These are phyloP conservation scores for Borovskyia barvae DNA, from an alignment of 208 protist genomes.

Conservation along the genomic window DNA sequence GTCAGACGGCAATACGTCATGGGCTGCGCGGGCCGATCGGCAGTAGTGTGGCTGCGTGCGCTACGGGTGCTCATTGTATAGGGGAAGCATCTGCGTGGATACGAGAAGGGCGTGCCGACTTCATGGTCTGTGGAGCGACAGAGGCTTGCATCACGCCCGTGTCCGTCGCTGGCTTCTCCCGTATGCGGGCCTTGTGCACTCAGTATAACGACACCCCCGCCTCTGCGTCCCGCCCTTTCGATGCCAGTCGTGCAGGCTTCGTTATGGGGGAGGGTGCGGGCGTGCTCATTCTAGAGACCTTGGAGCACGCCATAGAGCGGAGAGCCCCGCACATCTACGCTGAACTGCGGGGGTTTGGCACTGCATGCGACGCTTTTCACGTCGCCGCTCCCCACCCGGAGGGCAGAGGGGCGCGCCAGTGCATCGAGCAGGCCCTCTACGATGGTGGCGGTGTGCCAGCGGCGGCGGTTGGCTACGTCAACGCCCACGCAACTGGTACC, in stretches of 20 bases:
- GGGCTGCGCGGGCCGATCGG: conserved; percentile 91
- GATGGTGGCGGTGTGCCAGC: conserved; percentile 54
- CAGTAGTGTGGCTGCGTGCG: conserved; percentile 94
- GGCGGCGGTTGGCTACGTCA: conserved; percentile 90
- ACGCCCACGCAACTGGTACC: conserved; percentile 98
- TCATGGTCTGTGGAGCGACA: conserved; percentile 92
- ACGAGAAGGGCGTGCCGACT: conserved; percentile 71
- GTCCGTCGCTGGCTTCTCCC: conserved; percentile 92
- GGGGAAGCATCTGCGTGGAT: conserved; percentile 93
- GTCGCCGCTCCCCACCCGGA: conserved; percentile 92
- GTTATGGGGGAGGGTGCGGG: conserved; percentile 97
- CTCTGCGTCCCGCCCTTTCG: conserved; percentile 95
- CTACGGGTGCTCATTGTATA: conserved; percentile 97
- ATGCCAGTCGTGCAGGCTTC: conserved; percentile 91
- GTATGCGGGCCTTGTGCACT: conserved; percentile 91
- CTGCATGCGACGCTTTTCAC: conserved; percentile 93
- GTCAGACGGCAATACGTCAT: conserved; percentile 88
- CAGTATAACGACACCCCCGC: conserved; percentile 87
- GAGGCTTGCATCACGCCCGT: conserved; percentile 94
- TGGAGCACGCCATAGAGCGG: conserved; percentile 82
- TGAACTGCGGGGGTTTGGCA: conserved; percentile 90
- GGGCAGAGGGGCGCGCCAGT: conserved; percentile 83
- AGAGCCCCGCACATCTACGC: conserved; percentile 76
- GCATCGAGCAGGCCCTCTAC: conserved; percentile 78
- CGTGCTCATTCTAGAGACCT: conserved; percentile 93